phyloP scores from a whole-genome alignment of 225 moss, liverwort and hornwort species.

The Bryum argenteum region DNA sequence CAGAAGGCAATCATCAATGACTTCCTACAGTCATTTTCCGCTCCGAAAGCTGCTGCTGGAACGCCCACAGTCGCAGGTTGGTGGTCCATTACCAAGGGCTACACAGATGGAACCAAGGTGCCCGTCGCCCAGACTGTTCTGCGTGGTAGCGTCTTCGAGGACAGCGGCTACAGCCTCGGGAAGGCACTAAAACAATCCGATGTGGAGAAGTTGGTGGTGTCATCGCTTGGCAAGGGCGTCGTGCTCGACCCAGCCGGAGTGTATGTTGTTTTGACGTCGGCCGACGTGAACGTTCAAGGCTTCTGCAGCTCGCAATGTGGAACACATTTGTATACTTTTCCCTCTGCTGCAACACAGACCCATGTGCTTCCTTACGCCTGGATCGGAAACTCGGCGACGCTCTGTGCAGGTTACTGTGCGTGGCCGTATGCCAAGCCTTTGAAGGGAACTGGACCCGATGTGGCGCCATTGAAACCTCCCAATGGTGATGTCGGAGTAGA shows the following conservation, averaged over 20 bases:
- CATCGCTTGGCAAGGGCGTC: slow-evolving; percentile 50
- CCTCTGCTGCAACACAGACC: slow-evolving; percentile 44
- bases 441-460: slow-evolving; percentile 53
- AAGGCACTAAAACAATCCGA: slow-evolving; percentile 50
- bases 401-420: slow-evolving; percentile 61
- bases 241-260: slow-evolving; percentile 48
- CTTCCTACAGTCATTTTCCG: slow-evolving; percentile 58
- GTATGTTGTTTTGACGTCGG: slow-evolving; percentile 53
- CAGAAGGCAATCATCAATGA: slow-evolving; percentile 54
- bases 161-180: slow-evolving; percentile 40
- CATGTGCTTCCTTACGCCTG: slow-evolving; percentile 62
- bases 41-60: slow-evolving; percentile 47
- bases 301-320: slow-evolving; percentile 63
- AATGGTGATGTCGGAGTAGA: slow-evolving; percentile 64
- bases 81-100: slow-evolving; percentile 67
- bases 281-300: slow-evolving; percentile 61
- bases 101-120: slow-evolving; percentile 40
- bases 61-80: slow-evolving; percentile 49
- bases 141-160: slow-evolving; percentile 44
- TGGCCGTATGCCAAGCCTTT: slow-evolving; percentile 62
- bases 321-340: slow-evolving; percentile 54
- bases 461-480: slow-evolving; percentile 50
- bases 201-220: slow-evolving; percentile 49
- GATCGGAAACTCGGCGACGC: slow-evolving; percentile 51
- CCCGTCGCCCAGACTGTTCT: slow-evolving; percentile 55